Conservation (phyloP, 441 rosid species). For the Rhodomyrtus psidioides region DNA sequence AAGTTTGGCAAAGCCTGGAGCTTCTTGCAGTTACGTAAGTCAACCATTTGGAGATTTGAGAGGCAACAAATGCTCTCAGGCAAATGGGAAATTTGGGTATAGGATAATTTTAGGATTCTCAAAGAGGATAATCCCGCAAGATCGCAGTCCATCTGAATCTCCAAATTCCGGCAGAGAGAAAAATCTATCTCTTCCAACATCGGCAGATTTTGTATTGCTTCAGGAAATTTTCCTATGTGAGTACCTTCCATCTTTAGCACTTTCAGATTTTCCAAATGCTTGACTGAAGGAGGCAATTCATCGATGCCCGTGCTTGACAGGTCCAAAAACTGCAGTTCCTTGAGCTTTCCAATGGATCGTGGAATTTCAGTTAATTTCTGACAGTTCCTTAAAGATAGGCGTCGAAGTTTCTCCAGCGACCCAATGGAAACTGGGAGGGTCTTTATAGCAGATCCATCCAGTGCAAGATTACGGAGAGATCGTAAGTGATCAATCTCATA, state of each 20-base stretch:
- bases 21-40: rapidly evolving
- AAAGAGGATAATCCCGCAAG: background rate
- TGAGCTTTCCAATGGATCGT: background rate
- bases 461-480: background rate
- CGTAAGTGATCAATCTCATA: background rate
- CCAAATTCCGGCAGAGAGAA: background rate
- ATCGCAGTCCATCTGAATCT: background rate
- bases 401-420: background rate
- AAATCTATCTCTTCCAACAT: background rate
- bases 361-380: background rate
- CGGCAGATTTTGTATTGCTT: background rate
- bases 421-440: background rate
- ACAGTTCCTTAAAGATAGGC: background rate
- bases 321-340: background rate
- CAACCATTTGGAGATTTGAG: background rate
- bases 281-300: background rate
- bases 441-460: background rate
- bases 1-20: background rate
- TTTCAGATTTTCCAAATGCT: background rate
- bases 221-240: background rate
- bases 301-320: background rate
- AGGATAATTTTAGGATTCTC: background rate
- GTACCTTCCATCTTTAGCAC: background rate
- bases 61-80: rapidly evolving
- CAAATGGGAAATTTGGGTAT: background rate